A percentile compares a stretch with the other conserved stretches of the same genome.
These are phyloP conservation scores for Carex kokanica DNA, from an alignment of 176 grass and related monocot genomes.

Conservation along the genomic window DNA sequence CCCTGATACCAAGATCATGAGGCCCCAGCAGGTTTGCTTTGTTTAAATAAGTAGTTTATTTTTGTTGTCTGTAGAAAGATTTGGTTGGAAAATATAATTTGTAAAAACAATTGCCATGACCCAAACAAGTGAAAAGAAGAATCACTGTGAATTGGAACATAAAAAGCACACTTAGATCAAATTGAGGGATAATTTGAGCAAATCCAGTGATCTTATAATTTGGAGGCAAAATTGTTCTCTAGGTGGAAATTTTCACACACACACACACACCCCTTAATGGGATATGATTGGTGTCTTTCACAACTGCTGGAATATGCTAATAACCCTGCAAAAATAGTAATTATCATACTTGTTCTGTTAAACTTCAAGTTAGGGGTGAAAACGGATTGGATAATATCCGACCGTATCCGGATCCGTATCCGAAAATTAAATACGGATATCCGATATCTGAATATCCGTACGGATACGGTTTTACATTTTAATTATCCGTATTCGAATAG, in stretches of 20 bases:
- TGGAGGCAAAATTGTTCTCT: neutral
- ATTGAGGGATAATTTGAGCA: neutral
- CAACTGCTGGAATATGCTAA: neutral
- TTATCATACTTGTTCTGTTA: neutral
- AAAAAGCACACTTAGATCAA: neutral
- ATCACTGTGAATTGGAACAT: neutral
- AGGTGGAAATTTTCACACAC: neutral
- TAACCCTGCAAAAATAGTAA: neutral
- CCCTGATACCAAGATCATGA: slow-evolving; percentile 94
- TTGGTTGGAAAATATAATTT: slow-evolving; percentile 5
- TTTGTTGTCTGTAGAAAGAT: neutral
- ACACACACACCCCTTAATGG: neutral
- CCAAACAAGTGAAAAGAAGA: neutral
- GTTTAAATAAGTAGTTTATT: neutral
- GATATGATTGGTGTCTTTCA: neutral
- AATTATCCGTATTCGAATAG: no score
- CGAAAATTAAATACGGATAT: no score
- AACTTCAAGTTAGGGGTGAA: no score
- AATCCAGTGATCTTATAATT: neutral
- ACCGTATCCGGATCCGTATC: no score
- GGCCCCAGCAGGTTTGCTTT: slow-evolving; percentile 83
- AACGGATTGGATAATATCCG: no score
- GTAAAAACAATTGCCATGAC: neutral
- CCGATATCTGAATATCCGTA: no score
- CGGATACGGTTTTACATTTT: no score